A percentile compares a stretch with the other conserved stretches of the same genome.
Conservation (phyloP, 306 rosid species). For the Leucaena leucocephala region DNA sequence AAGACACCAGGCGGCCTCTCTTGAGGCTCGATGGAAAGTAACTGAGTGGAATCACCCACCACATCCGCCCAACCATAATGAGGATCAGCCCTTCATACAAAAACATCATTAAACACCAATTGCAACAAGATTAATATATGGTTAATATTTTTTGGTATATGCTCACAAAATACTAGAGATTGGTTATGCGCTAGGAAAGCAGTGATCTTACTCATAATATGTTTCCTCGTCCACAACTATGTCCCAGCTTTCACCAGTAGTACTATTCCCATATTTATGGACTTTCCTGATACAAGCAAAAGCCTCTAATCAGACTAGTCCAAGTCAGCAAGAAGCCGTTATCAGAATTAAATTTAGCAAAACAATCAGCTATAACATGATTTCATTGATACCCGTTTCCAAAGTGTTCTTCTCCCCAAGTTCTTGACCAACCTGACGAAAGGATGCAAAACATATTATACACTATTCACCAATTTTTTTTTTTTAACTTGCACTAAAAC, state of each 20-base stretch:
- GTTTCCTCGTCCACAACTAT: slow-evolving; percentile 95
- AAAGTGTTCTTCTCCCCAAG: slow-evolving; percentile 99
- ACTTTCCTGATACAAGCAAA: slow-evolving; percentile 72
- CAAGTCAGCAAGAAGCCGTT: slow-evolving; percentile 18
- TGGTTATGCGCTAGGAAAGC: neutral
- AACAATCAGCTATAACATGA: slow-evolving; percentile 25
- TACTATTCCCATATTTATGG: slow-evolving; percentile 96
- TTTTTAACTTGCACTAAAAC: neutral
- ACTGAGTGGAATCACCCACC: slow-evolving; percentile 67
- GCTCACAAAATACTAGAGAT: neutral
- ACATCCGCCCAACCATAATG: slow-evolving; percentile 84
- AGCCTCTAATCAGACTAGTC: slow-evolving; percentile 12
- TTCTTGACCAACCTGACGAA: slow-evolving; percentile 96
- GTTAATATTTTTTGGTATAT: neutral
- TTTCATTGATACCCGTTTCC: slow-evolving; percentile 82
- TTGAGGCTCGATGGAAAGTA: slow-evolving; percentile 59
- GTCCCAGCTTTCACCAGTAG: slow-evolving; percentile 98
- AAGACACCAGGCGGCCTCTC: slow-evolving; percentile 67
- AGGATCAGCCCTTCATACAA: slow-evolving; percentile 61
- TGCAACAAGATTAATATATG: neutral
- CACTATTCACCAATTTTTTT: too few relatives aligned
- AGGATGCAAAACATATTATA: slow-evolving; percentile 10
- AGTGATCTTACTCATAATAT: slow-evolving; percentile 82
- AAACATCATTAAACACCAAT: slow-evolving; percentile 4
- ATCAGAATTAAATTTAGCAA: slow-evolving; percentile 16